Evolutionary conservation across 805 yeast genomes (phyloP), one percentile per base, ranked within the genome.

Genomic region (Pichia phayaonensis): DNA sequence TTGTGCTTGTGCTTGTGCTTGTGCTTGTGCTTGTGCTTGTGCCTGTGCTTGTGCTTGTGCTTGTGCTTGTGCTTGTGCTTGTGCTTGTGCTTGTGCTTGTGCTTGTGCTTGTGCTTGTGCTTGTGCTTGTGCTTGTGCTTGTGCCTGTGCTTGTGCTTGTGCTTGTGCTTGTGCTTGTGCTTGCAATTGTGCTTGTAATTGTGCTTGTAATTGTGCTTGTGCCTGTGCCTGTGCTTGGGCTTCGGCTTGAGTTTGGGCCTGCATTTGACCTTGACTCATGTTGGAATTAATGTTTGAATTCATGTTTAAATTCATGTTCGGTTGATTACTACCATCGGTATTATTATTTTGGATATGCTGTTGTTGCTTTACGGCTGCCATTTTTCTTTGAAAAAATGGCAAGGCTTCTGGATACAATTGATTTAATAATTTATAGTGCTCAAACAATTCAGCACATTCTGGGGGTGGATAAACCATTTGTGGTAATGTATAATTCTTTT

Each of bases 381-480:
- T 55, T 22, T 62, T 58, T 43, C 61, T 54, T 46, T 61, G 67
- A 51, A 57, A 64, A 39, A 63, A 53, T 5, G 62, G 59, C 45
- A 61, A 51, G 7, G 80, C 80, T 52, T 79, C 83, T 0, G 81
- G 82, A 54, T 78, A 79, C 38, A 79, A 59, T 47, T 73, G 62
- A 44, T 61, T 61, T 47, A 65, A 51, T 12, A 55, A 21, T 45
- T 68, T 67, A 60, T 79, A 79, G 40, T 74, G 68, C 39, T 70
- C 74, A 46, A 66, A 65, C 42, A 79, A 65, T 55, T 77, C 83
- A 0, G 82, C 81, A 66, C 77, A 69, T 43, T 77, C 82, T 3
- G 72, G 72, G 8, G 83, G 83, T 6, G 84, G 74, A 1, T 76
- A 66, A 52, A 78, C 70, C 40, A 79, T 75, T 29, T 74, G 71